Evolutionary conservation across 495 filamentous ascomycete genomes (phyloP), one percentile per base, ranked within the genome.

Genomic region (Aspergillus coremiiformis): DNA sequence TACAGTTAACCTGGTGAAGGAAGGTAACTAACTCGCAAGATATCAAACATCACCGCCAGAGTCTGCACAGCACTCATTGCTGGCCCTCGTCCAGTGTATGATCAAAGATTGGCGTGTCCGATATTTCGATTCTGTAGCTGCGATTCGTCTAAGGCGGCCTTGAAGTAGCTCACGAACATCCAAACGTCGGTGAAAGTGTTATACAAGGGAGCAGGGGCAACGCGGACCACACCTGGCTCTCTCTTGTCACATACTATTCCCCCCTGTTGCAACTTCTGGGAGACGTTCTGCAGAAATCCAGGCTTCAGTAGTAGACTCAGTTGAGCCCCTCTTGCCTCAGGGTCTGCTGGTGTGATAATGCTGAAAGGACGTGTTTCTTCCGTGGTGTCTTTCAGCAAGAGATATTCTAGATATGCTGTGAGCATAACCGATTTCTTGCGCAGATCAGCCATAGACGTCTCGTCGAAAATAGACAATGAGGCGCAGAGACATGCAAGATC

Each of bases 191-290:
- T 69, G 63, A 84, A 96, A 1, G 75, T 83, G 70, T 96, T 96
- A 66, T 95, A 98, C 44, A 97, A 60, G 27, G 93, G 92, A 45
- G 84, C 80, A 0, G 93, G 93, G n/a, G 92, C 90, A 4, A 95
- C 88, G n/a, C 93, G 77, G 9, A 98, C 80, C 32, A 98, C 93
- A 68, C 91, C 84, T n/a, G 93, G 93, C 64, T 82, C 81, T 49
- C 93, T 73, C 77, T 97, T 90, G 63, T 97, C 93, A 39, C 91
- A 85, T 32, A 98, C 79, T 15, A 95, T 82, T 5, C 83, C 83
- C 1, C 74, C 69, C 33, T 79, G 71, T 60, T 93, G 82, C 44
- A 98, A 64, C 37, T 70, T 74, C 39, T 80, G 65, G 68, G 90
- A 82, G 2, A 95, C 84, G 1, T 64, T 57, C 47, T 88, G 83